A percentile compares a stretch with the other conserved stretches of the same genome.
phyloP scores from a whole-genome alignment of 352 stramenopile genomes.

The Pythium scleroteichum region DNA sequence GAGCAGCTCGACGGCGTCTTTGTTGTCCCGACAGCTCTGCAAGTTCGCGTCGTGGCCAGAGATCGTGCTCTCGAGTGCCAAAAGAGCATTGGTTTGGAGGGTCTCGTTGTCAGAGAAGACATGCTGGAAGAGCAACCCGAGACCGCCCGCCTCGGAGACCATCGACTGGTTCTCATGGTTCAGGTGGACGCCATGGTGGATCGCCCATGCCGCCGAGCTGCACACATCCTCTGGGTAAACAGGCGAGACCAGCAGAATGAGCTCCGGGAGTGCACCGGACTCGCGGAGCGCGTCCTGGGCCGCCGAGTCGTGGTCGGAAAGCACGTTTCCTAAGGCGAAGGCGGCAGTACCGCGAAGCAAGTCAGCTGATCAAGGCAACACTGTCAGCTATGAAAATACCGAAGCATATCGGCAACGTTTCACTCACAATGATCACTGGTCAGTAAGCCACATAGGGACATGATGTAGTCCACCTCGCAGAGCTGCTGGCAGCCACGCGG shows the following conservation, averaged over 20 bases:
- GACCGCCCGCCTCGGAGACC: constrained; percentile 54
- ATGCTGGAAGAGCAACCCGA: constrained; percentile 62
- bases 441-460: constrained; percentile 48
- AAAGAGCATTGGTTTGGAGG: constrained; percentile 68
- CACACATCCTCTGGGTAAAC: constrained; percentile 67
- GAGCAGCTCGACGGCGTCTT: constrained; percentile 35
- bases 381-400: not conserved
- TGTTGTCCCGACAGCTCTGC: constrained; percentile 45
- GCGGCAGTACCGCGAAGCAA: constrained; percentile 52
- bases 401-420: not conserved
- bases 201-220: constrained; percentile 72
- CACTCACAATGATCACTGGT: constrained; percentile 46
- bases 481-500: constrained; percentile 43
- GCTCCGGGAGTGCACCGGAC: constrained; percentile 49
- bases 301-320: constrained; percentile 56
- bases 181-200: constrained; percentile 66
- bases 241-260: constrained; percentile 65
- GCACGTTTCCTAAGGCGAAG: constrained; percentile 69
- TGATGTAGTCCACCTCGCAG: constrained; percentile 46
- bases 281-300: constrained; percentile 62
- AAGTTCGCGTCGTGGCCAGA: constrained; percentile 50
- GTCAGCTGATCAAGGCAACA: constrained; percentile 37
- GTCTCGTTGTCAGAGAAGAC: constrained; percentile 35
- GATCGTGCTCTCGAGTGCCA: constrained; percentile 63
- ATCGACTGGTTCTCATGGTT: constrained; percentile 67